Conservation (phyloP, 1,139 yeast genomes). For the Blastobotrys serpentis region DNA sequence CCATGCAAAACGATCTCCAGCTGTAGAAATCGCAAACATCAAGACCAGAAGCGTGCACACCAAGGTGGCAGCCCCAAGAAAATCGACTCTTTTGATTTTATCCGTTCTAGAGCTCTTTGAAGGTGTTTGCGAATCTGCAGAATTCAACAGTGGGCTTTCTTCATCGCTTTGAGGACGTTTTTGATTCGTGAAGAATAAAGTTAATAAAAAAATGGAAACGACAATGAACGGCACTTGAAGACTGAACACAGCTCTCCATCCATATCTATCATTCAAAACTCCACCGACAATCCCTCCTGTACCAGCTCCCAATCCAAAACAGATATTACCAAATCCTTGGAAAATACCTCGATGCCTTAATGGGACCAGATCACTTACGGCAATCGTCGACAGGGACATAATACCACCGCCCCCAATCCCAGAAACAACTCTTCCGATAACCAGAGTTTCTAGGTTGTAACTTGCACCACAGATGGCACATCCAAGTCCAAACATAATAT, state of each 20-base stretch:
- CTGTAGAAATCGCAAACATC: constrained; percentile 67
- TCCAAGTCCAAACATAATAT: constrained; percentile 52
- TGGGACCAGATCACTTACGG: constrained; percentile 58
- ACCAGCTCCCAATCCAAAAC: constrained; percentile 68
- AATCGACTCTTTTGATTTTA: constrained; percentile 52
- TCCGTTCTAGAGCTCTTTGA: neutral
- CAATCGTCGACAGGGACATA: constrained; percentile 53
- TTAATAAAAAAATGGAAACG: constrained; percentile 45
- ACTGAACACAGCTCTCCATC: constrained; percentile 74
- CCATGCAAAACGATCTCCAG: constrained; percentile 57
- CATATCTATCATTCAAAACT: constrained; percentile 61
- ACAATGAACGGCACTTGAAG: constrained; percentile 66
- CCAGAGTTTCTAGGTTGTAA: constrained; percentile 44
- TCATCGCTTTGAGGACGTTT: constrained; percentile 5
- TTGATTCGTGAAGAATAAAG: constrained; percentile 14
- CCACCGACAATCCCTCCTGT: constrained; percentile 75
- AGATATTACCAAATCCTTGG: constrained; percentile 63
- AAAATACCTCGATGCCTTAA: constrained; percentile 56
- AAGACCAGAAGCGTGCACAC: constrained; percentile 53
- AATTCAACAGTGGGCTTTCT: neutral
- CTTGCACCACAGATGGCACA: constrained; percentile 55
- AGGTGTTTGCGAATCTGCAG: neutral
- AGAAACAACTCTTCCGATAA: constrained; percentile 58
- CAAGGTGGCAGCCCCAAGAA: constrained; percentile 64
- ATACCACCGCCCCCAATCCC: constrained; percentile 71